Evolutionary conservation across 2,329 filamentous ascomycete species (phyloP).

Genomic region (Calonectria crousiana): DNA sequence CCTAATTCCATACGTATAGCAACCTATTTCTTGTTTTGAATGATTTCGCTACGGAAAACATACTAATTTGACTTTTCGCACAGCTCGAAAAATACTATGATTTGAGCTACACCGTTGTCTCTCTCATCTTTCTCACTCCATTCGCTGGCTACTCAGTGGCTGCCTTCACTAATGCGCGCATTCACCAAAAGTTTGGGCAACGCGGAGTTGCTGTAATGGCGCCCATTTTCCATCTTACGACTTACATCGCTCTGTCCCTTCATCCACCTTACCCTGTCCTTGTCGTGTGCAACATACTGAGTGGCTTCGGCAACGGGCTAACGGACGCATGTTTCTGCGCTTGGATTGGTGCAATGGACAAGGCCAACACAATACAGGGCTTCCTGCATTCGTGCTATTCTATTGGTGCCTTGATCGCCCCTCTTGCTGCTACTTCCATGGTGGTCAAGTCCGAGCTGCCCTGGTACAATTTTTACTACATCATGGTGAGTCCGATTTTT

Average conservation of each 20-base stretch:
- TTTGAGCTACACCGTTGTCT: slow-evolving; percentile 70
- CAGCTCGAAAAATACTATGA: slow-evolving; percentile 72
- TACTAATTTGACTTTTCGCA: not conserved
- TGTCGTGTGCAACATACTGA: slow-evolving; percentile 71
- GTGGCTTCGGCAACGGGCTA: slow-evolving; percentile 76
- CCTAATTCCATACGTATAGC: slow-evolving; percentile 41
- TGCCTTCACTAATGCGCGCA: slow-evolving; percentile 70
- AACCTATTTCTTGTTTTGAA: fast-evolving
- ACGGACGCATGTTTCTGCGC: slow-evolving; percentile 65
- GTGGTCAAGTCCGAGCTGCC: slow-evolving; percentile 68
- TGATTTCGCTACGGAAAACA: no score
- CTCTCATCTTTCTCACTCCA: slow-evolving; percentile 73
- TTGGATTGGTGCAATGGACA: slow-evolving; percentile 73
- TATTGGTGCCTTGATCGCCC: slow-evolving; percentile 72
- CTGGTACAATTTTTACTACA: slow-evolving; percentile 79
- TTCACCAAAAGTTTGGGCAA: slow-evolving; percentile 73
- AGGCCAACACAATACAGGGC: slow-evolving; percentile 75
- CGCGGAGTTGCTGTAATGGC: slow-evolving; percentile 75
- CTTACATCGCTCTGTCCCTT: slow-evolving; percentile 69
- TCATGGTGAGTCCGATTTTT: slow-evolving; percentile 67
- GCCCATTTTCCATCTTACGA: slow-evolving; percentile 70
- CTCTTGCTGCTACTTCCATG: slow-evolving; percentile 75
- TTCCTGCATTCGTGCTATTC: slow-evolving; percentile 76
- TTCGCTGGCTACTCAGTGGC: slow-evolving; percentile 73
- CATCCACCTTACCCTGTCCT: slow-evolving; percentile 76